A percentile compares a stretch with the other conserved stretches of the same genome.
phyloP scores from a whole-genome alignment of 2,329 filamentous ascomycete genomes.

The Alternaria triticimaculans region DNA sequence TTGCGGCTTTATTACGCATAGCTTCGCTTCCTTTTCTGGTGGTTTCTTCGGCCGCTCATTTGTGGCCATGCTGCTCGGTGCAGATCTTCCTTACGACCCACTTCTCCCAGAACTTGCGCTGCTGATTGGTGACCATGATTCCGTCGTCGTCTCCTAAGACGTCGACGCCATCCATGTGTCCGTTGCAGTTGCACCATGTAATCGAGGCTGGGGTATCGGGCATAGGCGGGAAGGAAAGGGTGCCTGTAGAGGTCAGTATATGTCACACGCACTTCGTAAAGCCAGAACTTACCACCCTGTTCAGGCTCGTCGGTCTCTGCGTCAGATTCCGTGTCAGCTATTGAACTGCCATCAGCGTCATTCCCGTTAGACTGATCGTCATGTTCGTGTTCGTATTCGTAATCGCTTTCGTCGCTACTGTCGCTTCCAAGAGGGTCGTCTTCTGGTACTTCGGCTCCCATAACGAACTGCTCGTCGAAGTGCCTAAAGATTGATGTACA shows the following conservation, averaged over 20 bases:
- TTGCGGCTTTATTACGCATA: background rate
- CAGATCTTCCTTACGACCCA: slow-evolving; percentile 60
- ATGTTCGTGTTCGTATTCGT: slow-evolving; percentile 42
- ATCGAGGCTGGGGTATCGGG: slow-evolving; percentile 56
- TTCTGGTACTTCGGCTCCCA: slow-evolving; percentile 58
- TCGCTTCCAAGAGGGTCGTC: slow-evolving; percentile 56
- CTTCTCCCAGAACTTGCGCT: slow-evolving; percentile 63
- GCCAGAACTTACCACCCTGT: slow-evolving; percentile 30
- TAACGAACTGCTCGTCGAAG: slow-evolving; percentile 57
- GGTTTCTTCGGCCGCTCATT: slow-evolving; percentile 26
- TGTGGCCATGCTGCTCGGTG: slow-evolving; percentile 50
- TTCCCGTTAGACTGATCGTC: slow-evolving; percentile 31
- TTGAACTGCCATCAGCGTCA: slow-evolving; percentile 43
- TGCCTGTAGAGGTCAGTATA: slow-evolving; percentile 17
- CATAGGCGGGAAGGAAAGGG: slow-evolving; percentile 55
- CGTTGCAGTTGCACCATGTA: slow-evolving; percentile 56
- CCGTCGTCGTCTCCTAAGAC: slow-evolving; percentile 60
- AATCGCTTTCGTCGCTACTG: slow-evolving; percentile 50
- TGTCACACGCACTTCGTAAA: background rate
- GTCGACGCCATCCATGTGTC: slow-evolving; percentile 51
- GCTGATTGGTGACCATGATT: slow-evolving; percentile 52
- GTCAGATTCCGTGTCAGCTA: slow-evolving; percentile 44
- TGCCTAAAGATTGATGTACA: slow-evolving; percentile 24
- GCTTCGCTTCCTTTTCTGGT: background rate
- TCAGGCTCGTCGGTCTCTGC: slow-evolving; percentile 47